phyloP scores from a whole-genome alignment of 2,329 filamentous ascomycete species.

The Clarireedia homoeocarpa region DNA sequence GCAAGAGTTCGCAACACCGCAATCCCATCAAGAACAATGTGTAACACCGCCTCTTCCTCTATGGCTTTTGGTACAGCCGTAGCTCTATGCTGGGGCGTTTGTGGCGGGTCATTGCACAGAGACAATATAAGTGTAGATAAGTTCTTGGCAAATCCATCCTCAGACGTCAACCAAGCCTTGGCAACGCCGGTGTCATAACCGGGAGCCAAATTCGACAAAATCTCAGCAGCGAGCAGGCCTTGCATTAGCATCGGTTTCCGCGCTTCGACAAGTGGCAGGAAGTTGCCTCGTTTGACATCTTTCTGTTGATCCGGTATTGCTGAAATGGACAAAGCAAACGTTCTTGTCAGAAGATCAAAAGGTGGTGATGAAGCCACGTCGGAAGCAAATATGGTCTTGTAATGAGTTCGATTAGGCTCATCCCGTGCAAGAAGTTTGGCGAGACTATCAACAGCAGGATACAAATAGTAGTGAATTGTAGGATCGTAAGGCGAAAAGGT shows the following conservation, averaged over 20 bases:
- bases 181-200: conserved; percentile 66
- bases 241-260: conserved; percentile 90
- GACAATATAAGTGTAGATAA: conserved; percentile 69
- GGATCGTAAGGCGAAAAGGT: conserved; percentile 80
- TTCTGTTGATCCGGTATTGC: conserved; percentile 68
- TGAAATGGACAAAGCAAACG: conserved; percentile 81
- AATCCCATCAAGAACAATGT: conserved; percentile 59
- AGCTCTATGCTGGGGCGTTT: conserved; percentile 36
- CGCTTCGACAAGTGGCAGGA: conserved; percentile 64
- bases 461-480: conserved; percentile 75
- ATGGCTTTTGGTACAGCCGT: conserved; percentile 25
- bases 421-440: conserved; percentile 89
- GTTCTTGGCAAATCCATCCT: conserved; percentile 76
- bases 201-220: conserved; percentile 68
- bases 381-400: conserved; percentile 70
- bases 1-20: conserved; percentile 59
- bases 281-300: conserved; percentile 48
- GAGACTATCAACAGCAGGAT: conserved; percentile 79
- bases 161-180: conserved; percentile 71
- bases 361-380: conserved; percentile 58
- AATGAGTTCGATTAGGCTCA: conserved; percentile 83
- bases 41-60: conserved; percentile 29
- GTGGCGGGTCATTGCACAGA: conserved; percentile 50
- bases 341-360: conserved; percentile 74
- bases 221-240: conserved; percentile 82